Base-by-base conservation (phyloP, 176 grass and related monocot genomes). In the Dactylis glomerata region DNA sequence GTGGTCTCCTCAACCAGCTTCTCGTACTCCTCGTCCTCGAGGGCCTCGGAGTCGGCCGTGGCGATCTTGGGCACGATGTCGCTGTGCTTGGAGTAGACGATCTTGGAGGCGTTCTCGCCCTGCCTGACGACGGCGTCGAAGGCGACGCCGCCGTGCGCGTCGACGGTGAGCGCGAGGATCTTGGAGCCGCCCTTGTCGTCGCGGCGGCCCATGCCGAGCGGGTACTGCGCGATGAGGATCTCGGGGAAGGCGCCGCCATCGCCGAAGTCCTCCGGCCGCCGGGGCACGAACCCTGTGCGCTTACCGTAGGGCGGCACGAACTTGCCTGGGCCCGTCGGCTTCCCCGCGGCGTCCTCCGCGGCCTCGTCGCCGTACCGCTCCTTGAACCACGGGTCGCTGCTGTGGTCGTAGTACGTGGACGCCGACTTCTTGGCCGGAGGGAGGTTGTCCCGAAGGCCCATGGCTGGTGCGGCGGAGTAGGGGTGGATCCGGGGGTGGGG, bases 71-170 rank as follows among this genome's bases (percentile, higher is more conserved):
- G 95, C 41, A 95, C 91, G 27, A 98, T 89, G 79, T 98, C 95
- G 68, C 88, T 98, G 67, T 98, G 95, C 73, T 98, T 94, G 23
- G 92, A 98, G 81, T 98, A 91, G 4, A 98, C 91, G 45, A 98
- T 95, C 86, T 98, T 98, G 36, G 58, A 88, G 28, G 92, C 87
- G 79, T 98, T 98, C 83, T 98, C 95, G 24, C 94, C 92, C 86
- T 98, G 95, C 89, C 95, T 98, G 52, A 98, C 92, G 44, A 98
- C 76, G 13, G 95, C 95, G 83, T 98, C 95, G 75, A 98, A 98
- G 64, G 95, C 95, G 27, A 98, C 87, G 81, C 94, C 87, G 8
- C 95, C 95, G 17, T 78, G 78, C 27, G 91, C 90, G 83, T 98
- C 95, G 28, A 98, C 95, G 24, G 91, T 98, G 47, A 98, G 89